These are phyloP conservation scores for Podospora conica DNA, from an alignment of 495 filamentous ascomycete species.

Conservation along the genomic window DNA sequence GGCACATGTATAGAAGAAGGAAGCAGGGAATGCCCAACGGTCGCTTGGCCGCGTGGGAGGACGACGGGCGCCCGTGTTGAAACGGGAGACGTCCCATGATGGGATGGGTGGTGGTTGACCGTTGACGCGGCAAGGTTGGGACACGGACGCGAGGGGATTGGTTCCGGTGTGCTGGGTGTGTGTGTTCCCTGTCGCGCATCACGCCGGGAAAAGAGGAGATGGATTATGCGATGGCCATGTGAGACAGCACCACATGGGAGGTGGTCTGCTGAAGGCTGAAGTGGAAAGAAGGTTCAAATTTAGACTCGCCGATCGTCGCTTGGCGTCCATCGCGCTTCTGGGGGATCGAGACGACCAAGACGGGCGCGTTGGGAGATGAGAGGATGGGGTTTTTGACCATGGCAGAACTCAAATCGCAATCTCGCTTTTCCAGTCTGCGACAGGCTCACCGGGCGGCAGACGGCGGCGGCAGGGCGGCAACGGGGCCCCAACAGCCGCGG, in stretches of 20 bases:
- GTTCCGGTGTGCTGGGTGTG: neutral
- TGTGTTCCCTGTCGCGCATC: slow-evolving; percentile 8
- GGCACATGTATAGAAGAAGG: neutral
- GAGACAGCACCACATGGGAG: neutral
- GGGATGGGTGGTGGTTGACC: neutral
- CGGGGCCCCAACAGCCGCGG: neutral
- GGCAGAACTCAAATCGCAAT: neutral
- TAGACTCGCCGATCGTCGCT: neutral
- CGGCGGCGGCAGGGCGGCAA: slow-evolving; percentile 9
- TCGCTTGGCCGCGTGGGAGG: neutral
- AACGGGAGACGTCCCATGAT: neutral
- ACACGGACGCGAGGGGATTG: neutral
- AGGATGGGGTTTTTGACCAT: neutral
- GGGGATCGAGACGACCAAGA: neutral
- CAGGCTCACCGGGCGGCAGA: neutral
- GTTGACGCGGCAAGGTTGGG: neutral
- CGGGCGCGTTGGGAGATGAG: neutral
- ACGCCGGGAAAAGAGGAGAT: slow-evolving; percentile 8
- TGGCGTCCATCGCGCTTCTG: neutral
- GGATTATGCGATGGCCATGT: slow-evolving; percentile 5
- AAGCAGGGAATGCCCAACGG: neutral
- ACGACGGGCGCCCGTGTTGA: neutral
- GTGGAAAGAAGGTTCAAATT: neutral
- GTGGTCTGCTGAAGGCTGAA: neutral
- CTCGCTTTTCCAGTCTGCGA: neutral